Conservation (phyloP, 495 filamentous ascomycete genomes). For the Chaetomidium leptoderma region DNA sequence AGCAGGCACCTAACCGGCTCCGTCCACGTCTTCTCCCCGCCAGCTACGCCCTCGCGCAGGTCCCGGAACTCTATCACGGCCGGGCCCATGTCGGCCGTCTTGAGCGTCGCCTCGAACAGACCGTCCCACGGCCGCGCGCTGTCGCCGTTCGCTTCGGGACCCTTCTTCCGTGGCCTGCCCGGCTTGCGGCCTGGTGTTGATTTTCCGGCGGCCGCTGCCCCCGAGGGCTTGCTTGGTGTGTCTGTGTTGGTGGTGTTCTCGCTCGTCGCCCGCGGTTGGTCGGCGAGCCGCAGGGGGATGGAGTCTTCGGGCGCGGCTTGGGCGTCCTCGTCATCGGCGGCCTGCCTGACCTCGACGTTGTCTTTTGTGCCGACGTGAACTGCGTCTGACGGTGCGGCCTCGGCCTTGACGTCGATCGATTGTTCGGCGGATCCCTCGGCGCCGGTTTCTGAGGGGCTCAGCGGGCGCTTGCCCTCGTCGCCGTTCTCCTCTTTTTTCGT, state of each 20-base stretch:
- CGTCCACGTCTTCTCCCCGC: slow-evolving; percentile 45
- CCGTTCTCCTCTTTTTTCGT: slow-evolving; percentile 36
- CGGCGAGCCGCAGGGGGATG: slow-evolving; percentile 11
- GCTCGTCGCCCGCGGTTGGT: slow-evolving; percentile 16
- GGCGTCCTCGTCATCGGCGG: slow-evolving; percentile 28
- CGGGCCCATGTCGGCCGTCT: slow-evolving; percentile 29
- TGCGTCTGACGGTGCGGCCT: slow-evolving; percentile 26
- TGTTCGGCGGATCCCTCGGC: slow-evolving; percentile 38
- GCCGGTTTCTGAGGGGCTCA: slow-evolving; percentile 44
- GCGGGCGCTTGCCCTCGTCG: slow-evolving; percentile 36
- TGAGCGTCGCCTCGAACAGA: slow-evolving; percentile 39
- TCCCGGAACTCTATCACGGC: slow-evolving; percentile 42
- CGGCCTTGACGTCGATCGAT: slow-evolving; percentile 48
- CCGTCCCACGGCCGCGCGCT: slow-evolving; percentile 41
- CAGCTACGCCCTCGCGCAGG: slow-evolving; percentile 37
- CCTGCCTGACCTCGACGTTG: slow-evolving; percentile 29
- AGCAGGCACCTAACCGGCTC: slow-evolving; percentile 43
- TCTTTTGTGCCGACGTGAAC: slow-evolving; percentile 30
- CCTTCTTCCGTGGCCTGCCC: slow-evolving; percentile 29
- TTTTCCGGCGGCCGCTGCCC: slow-evolving; percentile 12
- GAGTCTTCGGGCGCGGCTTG: slow-evolving; percentile 25
- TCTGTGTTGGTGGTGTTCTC: slow-evolving; percentile 5
- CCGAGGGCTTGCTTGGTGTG: slow-evolving; percentile 12
- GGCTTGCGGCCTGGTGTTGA: slow-evolving; percentile 17
- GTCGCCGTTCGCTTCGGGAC: slow-evolving; percentile 23